Evolutionary conservation across 192 early-diverging fungal genomes (phyloP), one percentile per base, ranked within the genome.

Genomic region (Paraglomus occultum): DNA sequence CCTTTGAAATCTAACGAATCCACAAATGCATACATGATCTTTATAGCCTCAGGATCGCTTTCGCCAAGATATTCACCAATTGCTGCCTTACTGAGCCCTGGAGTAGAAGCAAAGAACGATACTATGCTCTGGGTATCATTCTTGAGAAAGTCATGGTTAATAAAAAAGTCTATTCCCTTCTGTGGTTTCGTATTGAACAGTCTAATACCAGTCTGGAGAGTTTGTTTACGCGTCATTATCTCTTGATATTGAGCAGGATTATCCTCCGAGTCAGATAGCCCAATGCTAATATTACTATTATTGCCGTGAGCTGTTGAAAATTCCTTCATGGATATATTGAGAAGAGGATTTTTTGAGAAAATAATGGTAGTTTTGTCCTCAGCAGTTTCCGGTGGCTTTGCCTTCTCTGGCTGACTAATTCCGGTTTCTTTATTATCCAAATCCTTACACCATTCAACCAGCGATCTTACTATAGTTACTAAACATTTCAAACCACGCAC

Each of bases 61-160:
- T 97, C 93, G 46, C 95, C 95, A 43, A 97, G 79, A 72, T 91
- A 97, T 77, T 97, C 95, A 71, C 95, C 95, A 69, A 97, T 86
- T 71, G 88, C 86, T 50, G 87, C 81, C 78, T 97, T 97, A 76
- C 91, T 91, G 51, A 95, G 73, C 39, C 92, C 91, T 10, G 92
- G 89, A 8, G 88, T 89, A 48, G 76, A 76, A 23, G 85, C 79
- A 61, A 97, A 74, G 67, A 94, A 94, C 5, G 72, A 67, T 8
- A 90, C 94, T 55, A 97, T 85, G 10, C 88, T 88, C n/a, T 75
- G 73, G 17, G 88, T 90, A 43, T 92, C 88, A 62, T 83, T 80
- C 12, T 87, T 79, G 40, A 95, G 85, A 66, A 90, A 87, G n/a
- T 83, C 84, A 22, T 88, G 82, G 18, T 88, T 85, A 57, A 90